Evolutionary conservation across 805 yeast species (phyloP).

Genomic region (Pichia insulana): DNA sequence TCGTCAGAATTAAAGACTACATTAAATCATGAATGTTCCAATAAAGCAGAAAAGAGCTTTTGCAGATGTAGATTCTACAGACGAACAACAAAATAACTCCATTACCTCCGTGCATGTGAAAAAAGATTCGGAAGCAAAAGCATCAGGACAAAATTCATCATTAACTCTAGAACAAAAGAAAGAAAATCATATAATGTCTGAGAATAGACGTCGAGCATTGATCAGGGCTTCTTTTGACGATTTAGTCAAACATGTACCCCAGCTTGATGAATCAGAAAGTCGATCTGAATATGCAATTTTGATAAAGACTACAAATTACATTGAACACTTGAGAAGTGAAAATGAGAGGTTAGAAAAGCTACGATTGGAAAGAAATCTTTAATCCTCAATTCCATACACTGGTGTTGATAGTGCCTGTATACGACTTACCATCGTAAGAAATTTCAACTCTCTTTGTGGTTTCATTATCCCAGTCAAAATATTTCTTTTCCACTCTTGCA

Average conservation of each 20-base stretch:
- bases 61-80: background rate
- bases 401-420: constrained; percentile 3
- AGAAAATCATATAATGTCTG: constrained; percentile 38
- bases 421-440: background rate
- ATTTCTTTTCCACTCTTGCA: constrained; percentile 42
- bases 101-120: background rate
- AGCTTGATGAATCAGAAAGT: constrained; percentile 56
- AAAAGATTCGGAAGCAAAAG: constrained; percentile 9
- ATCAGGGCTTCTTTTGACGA: constrained; percentile 76
- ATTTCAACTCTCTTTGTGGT: constrained; percentile 3
- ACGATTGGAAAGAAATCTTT: constrained; percentile 11
- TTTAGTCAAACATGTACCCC: constrained; percentile 69
- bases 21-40: too few species aligned
- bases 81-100: background rate
- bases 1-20: too few species aligned
- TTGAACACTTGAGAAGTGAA: constrained; percentile 41
- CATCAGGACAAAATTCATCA: too few species aligned
- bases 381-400: constrained; percentile 5
- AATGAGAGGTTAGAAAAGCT: constrained; percentile 25
- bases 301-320: constrained; percentile 44
- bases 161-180: constrained; percentile 28
- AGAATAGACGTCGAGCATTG: constrained; percentile 78
- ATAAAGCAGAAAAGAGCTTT: background rate
- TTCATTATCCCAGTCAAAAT: constrained; percentile 20
- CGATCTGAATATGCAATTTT: constrained; percentile 75